A percentile compares a stretch with the other conserved stretches of the same genome.
Conservation (phyloP, 202 grass and related monocot genomes). For the Setaria viridis region DNA sequence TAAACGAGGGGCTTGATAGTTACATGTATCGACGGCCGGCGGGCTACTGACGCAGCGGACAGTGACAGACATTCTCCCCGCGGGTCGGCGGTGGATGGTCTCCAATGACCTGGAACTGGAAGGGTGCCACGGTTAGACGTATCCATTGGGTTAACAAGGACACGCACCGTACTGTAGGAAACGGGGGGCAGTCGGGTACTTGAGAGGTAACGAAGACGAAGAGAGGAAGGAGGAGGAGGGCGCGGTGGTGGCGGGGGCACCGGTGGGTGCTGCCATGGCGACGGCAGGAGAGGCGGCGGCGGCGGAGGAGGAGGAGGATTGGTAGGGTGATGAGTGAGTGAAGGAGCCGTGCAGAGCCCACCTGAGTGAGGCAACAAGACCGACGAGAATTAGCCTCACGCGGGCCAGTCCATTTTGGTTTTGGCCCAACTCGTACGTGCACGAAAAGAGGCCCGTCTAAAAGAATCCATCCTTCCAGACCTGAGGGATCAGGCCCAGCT, state of each 20-base stretch:
- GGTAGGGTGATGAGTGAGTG: no score
- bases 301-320: no score
- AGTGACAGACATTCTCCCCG: constrained; percentile 21
- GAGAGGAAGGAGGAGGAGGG: constrained; percentile 20
- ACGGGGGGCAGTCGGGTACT: background rate
- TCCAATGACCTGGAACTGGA: constrained; percentile 44
- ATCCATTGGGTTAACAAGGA: background rate
- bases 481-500: no score
- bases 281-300: constrained; percentile 8
- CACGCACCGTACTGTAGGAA: background rate
- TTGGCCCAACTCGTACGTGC: no score
- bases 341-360: no score
- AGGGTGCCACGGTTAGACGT: constrained; percentile 7
- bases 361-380: no score
- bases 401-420: no score
- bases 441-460: no score
- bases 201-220: constrained; percentile 24
- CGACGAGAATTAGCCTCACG: no score
- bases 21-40: constrained; percentile 48
- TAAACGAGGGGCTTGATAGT: background rate
- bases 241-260: constrained; percentile 3
- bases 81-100: constrained; percentile 12
- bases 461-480: no score
- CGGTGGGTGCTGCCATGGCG: constrained; percentile 28
- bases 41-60: constrained; percentile 49